Base-by-base conservation (phyloP, 495 filamentous ascomycete species). In the Amniculicola lignicola region DNA sequence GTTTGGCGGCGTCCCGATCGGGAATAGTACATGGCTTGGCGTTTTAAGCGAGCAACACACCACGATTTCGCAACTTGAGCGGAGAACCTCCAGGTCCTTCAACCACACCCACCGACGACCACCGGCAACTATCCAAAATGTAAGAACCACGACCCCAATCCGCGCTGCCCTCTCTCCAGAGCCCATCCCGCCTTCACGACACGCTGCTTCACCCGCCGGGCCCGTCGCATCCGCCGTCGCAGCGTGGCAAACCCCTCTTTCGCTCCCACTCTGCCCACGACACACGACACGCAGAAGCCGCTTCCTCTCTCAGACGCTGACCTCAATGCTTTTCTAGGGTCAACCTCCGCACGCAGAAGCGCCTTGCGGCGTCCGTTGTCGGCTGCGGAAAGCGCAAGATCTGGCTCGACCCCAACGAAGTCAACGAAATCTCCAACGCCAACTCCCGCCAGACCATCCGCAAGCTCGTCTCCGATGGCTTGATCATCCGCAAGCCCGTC, bases 391-490 rank as follows among this genome's bases (percentile, higher is more conserved):
- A 97, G 86, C 87, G 91, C 83, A 97, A 97, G 87, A 93, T 99
- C 81, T 99, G 93, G 93, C 90, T 99, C 74, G 93, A 99, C 80
- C 93, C 93, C 75, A 97, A 94, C 77, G 93, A 99, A 82, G 84
- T 92, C 76, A 92, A 78, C 83, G 93, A 99, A 77, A 97, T 99
- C 82, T 90, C 87, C 79, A 99, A 97, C 81, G 93, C 93, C 86
- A 97, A 97, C 87, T 96, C 91, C 68, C 94, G 93, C 72, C 91
- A 97, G 81, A 96, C 92, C 67, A 87, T 99, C 88, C 94, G 94
- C 80, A 99, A 99, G 85, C 90, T 99, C 79, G 88, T 96, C 77
- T 80, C 85, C 79, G 93, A 99, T 92, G 94, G 93, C 78, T 87
- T 99, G 72, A 97, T 99, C 84, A 99, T 99, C 84, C 87, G 88